phyloP scores from a whole-genome alignment of 1,284 basidiomycete genomes.

The Ustilago hordei region DNA sequence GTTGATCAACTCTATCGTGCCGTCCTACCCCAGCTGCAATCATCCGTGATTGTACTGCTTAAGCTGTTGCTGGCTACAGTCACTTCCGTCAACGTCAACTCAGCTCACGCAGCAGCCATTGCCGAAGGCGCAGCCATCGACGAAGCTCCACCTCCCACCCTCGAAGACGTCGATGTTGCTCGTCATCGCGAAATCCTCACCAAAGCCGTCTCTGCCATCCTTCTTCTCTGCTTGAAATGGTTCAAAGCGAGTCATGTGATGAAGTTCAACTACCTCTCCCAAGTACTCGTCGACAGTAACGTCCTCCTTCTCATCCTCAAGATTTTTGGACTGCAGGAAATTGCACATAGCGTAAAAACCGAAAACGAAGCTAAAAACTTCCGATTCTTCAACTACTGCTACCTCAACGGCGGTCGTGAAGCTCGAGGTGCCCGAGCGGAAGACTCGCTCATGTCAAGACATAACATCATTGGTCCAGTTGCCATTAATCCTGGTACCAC shows the following conservation, averaged over 20 bases:
- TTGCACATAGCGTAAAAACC: constrained; percentile 82
- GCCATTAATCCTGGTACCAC: constrained; percentile 47
- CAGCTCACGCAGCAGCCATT: constrained; percentile 63
- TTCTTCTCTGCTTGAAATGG: constrained; percentile 93
- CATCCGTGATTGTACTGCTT: constrained; percentile 66
- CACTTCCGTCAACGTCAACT: constrained; percentile 65
- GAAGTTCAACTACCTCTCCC: constrained; percentile 97
- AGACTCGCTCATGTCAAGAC: constrained; percentile 62
- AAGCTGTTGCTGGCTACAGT: constrained; percentile 67
- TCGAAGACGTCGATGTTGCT: constrained; percentile 94
- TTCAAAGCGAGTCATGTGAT: constrained; percentile 91
- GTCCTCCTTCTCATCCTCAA: constrained; percentile 93
- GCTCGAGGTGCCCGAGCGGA: constrained; percentile 66
- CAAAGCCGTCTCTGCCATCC: constrained; percentile 94
- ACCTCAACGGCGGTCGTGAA: constrained; percentile 73
- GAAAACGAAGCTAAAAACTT: constrained; percentile 84
- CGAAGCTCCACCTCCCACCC: constrained; percentile 78
- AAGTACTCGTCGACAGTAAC: constrained; percentile 93
- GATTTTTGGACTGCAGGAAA: constrained; percentile 97
- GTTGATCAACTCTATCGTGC: constrained; percentile 64
- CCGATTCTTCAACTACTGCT: constrained; percentile 96
- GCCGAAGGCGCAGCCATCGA: constrained; percentile 61
- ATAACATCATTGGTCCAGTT: constrained; percentile 56
- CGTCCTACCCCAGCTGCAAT: constrained; percentile 63
- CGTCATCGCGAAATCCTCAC: constrained; percentile 97